phyloP scores from a whole-genome alignment of 306 rosid species.

The Gastrolobium bilobum region DNA sequence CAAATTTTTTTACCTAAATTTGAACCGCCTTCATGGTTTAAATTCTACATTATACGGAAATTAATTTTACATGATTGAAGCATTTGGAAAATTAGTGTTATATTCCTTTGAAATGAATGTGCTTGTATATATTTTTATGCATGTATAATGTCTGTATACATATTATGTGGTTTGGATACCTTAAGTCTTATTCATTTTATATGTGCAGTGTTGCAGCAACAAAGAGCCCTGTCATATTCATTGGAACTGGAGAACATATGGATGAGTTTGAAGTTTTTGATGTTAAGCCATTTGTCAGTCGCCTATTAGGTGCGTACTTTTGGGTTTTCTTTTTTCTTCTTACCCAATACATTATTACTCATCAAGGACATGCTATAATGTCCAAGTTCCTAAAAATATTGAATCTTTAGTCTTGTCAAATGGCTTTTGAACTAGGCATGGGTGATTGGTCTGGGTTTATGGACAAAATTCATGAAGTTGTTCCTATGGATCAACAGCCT shows the following conservation, averaged over 20 bases:
- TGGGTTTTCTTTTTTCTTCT: background rate
- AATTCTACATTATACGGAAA: conserved; percentile 19
- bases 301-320: conserved; percentile 66
- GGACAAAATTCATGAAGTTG: conserved; percentile 92
- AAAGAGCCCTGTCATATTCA: conserved; percentile 81
- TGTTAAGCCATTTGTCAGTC: conserved; percentile 90
- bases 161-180: conserved; percentile 39
- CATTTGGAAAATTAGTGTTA: conserved; percentile 37
- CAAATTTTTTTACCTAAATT: background rate
- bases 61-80: conserved; percentile 4
- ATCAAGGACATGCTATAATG: conserved; percentile 4
- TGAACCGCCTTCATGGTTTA: conserved; percentile 31
- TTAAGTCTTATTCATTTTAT: conserved; percentile 22
- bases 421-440: conserved; percentile 65
- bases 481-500: conserved; percentile 93
- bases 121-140: background rate
- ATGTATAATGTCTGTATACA: background rate
- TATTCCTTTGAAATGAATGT: conserved; percentile 22
- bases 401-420: conserved; percentile 14
- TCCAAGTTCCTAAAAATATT: conserved; percentile 26
- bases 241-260: conserved; percentile 88
- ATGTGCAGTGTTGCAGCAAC: conserved; percentile 83
- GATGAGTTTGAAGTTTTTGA: conserved; percentile 88
- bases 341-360: conserved; percentile 1
- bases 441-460: conserved; percentile 89